These are phyloP conservation scores for Mortierella polycephala DNA, from an alignment of 371 early-diverging fungal species.

Conservation along the genomic window DNA sequence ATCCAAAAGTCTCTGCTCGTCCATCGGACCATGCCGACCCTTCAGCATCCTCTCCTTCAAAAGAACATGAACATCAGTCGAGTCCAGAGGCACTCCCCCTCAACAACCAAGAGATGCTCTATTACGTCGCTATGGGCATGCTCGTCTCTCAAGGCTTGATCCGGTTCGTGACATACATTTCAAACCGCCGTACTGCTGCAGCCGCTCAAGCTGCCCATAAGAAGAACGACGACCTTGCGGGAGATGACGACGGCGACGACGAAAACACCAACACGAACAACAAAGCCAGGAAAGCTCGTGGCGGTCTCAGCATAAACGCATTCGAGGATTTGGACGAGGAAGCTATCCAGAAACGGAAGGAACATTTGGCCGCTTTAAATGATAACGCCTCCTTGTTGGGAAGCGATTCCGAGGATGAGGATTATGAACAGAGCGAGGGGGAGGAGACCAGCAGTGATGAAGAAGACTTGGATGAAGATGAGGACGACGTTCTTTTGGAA, in stretches of 20 bases:
- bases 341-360: slow-evolving; percentile 18
- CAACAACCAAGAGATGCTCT: slow-evolving; percentile 37
- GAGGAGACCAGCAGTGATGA: slow-evolving; percentile 10
- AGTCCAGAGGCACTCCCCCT: slow-evolving; percentile 12
- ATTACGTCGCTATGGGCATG: slow-evolving; percentile 53
- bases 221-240: slow-evolving; percentile 27
- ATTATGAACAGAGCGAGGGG: slow-evolving; percentile 32
- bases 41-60: neutral
- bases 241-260: neutral
- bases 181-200: slow-evolving; percentile 39
- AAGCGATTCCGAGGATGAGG: slow-evolving; percentile 43
- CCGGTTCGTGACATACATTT: slow-evolving; percentile 38
- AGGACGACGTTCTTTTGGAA: slow-evolving; percentile 8
- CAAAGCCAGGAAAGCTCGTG: neutral
- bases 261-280: neutral
- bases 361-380: slow-evolving; percentile 29
- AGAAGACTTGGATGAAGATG: slow-evolving; percentile 15
- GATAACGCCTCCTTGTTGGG: slow-evolving; percentile 29
- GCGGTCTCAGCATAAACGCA: slow-evolving; percentile 7
- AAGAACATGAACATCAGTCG: neutral
- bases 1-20: slow-evolving; percentile 24
- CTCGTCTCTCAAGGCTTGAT: slow-evolving; percentile 46
- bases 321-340: slow-evolving; percentile 37
- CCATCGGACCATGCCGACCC: neutral
- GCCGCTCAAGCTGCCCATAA: slow-evolving; percentile 30